Evolutionary conservation across 2,329 filamentous ascomycete species (phyloP).

Genomic region (Colletotrichum coccodes): DNA sequence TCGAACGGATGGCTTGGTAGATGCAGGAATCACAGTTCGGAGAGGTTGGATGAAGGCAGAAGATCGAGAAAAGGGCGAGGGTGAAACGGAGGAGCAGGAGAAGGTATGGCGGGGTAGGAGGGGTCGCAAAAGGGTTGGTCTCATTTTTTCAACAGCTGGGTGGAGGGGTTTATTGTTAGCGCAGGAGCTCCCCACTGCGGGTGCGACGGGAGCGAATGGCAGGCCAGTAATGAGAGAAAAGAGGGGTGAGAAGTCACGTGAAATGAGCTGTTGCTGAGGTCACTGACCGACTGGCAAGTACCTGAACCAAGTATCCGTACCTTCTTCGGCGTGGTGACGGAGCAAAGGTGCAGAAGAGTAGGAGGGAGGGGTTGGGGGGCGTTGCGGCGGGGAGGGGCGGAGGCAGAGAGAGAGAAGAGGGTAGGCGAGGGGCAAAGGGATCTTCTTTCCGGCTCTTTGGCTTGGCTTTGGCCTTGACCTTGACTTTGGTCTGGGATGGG

Average conservation of each 20-base stretch:
- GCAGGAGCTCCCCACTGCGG: conserved; percentile 33
- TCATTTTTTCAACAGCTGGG: conserved; percentile 37
- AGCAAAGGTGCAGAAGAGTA: not conserved
- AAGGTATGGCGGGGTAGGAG: conserved; percentile 37
- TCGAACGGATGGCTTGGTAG: conserved; percentile 43
- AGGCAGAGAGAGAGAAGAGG: conserved; percentile 43
- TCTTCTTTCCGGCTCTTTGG: conserved; percentile 2
- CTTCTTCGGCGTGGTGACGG: not conserved
- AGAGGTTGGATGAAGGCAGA: conserved; percentile 36
- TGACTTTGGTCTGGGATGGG: no score
- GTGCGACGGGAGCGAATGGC: conserved; percentile 21
- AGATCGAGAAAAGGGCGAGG: conserved; percentile 38
- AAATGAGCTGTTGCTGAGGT: conserved; percentile 31
- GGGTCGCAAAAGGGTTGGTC: conserved; percentile 37
- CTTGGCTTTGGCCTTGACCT: conserved; percentile 5
- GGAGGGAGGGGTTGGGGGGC: conserved; percentile 10
- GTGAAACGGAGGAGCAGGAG: conserved; percentile 36
- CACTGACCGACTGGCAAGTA: conserved; percentile 21
- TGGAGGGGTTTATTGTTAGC: conserved; percentile 36
- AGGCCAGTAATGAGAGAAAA: not conserved
- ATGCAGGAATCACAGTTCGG: conserved; percentile 32
- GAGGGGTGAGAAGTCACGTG: conserved; percentile 29
- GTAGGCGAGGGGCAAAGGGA: conserved; percentile 9
- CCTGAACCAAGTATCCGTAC: conserved; percentile 17
- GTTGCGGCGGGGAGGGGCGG: conserved; percentile 29